A percentile compares a stretch with the other conserved stretches of the same genome.
phyloP scores from a whole-genome alignment of 306 rosid species.

The Canavalia gladiata region DNA sequence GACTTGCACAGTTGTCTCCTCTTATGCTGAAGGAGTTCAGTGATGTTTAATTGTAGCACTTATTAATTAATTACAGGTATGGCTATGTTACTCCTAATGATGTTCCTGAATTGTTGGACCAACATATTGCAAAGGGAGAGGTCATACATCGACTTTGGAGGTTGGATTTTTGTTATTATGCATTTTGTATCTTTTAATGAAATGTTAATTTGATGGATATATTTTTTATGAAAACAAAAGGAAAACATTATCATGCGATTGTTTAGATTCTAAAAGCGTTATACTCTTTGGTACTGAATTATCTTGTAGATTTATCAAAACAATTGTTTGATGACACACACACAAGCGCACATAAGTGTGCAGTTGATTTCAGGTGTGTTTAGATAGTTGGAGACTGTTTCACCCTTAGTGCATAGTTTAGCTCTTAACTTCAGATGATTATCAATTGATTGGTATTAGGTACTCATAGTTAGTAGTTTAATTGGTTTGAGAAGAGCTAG shows the following conservation, averaged over 20 bases:
- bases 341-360: not conserved
- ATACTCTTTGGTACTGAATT: slow-evolving; percentile 14
- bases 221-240: not conserved
- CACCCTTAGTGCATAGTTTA: not conserved
- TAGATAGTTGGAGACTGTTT: not conserved
- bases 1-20: slow-evolving; percentile 20
- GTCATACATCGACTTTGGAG: slow-evolving; percentile 79
- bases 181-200: slow-evolving; percentile 15
- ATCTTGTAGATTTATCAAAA: not conserved
- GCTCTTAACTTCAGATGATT: slow-evolving; percentile 5
- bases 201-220: slow-evolving; percentile 26
- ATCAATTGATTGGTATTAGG: not conserved
- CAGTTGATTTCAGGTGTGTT: not conserved
- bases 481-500: too few relatives aligned
- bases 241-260: not conserved
- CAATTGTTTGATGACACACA: not conserved
- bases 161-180: slow-evolving; percentile 55
- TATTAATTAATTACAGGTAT: slow-evolving; percentile 66
- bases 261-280: not conserved
- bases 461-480: too few relatives aligned
- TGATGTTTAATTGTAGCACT: not conserved
- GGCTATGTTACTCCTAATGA: slow-evolving; percentile 89
- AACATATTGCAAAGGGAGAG: slow-evolving; percentile 80
- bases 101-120: slow-evolving; percentile 82
- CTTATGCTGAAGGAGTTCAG: slow-evolving; percentile 5